A percentile compares a stretch with the other conserved stretches of the same genome.
These are phyloP conservation scores for Trichoderma sp. DNA, from an alignment of 2,329 filamentous ascomycete species.

Conservation along the genomic window DNA sequence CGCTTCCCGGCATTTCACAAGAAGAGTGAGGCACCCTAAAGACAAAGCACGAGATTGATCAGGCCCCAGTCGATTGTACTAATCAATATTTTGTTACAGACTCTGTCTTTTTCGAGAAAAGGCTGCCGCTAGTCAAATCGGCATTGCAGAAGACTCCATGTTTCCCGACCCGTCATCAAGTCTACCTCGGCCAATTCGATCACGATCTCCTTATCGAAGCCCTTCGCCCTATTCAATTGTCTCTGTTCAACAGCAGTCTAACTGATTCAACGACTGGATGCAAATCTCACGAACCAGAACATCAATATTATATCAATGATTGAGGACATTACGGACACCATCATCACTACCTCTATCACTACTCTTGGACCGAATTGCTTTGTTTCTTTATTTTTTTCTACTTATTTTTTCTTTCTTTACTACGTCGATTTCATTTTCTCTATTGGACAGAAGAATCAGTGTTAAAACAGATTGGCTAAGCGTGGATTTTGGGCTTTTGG, in stretches of 20 bases:
- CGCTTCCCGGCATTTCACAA: constrained; percentile 59
- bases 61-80: background rate
- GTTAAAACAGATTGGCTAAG: constrained; percentile 14
- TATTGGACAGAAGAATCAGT: background rate
- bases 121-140: constrained; percentile 54
- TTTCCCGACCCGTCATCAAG: constrained; percentile 35
- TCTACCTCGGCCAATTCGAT: constrained; percentile 16
- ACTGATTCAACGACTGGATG: background rate
- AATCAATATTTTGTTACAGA: constrained; percentile 38
- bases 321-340: constrained; percentile 8
- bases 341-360: background rate
- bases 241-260: constrained; percentile 19
- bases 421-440: background rate
- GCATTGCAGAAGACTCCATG: constrained; percentile 45
- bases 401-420: background rate
- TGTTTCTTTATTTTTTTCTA: background rate
- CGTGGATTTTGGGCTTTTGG: background rate
- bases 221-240: constrained; percentile 22
- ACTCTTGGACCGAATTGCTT: background rate
- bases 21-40: constrained; percentile 56
- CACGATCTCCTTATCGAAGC: constrained; percentile 25
- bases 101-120: constrained; percentile 57
- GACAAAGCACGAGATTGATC: background rate
- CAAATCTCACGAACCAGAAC: constrained; percentile 8
- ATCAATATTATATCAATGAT: constrained; percentile 4